Evolutionary conservation across 768 basidiomycete genomes (phyloP).

Genomic region (Fomitopsis serialis): DNA sequence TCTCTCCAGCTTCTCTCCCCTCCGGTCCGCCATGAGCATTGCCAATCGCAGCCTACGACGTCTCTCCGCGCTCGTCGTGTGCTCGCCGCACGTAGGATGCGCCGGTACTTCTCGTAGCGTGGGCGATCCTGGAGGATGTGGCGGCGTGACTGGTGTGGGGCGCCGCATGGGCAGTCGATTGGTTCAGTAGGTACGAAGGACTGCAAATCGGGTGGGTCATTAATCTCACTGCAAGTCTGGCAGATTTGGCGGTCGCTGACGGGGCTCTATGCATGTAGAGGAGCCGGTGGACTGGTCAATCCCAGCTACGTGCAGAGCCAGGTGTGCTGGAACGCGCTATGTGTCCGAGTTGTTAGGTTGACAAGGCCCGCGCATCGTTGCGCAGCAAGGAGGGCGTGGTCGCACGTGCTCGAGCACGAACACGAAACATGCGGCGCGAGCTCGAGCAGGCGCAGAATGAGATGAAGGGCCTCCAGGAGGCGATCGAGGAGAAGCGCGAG

Average conservation of each 20-base stretch:
- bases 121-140: too few species aligned
- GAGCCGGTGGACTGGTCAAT: neutral
- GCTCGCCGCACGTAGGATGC: too few species aligned
- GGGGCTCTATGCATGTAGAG: neutral
- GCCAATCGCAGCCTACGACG: slow-evolving; percentile 12
- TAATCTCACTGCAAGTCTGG: too few species aligned
- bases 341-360: neutral
- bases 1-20: slow-evolving; percentile 1
- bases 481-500: neutral
- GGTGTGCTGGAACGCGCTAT: neutral
- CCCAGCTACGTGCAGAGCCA: neutral
- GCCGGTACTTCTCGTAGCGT: too few species aligned
- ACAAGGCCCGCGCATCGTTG: neutral
- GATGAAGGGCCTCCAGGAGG: neutral
- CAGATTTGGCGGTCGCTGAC: neutral
- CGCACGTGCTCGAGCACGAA: neutral
- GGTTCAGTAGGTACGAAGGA: too few species aligned
- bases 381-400: neutral
- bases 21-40: slow-evolving; percentile 1
- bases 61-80: slow-evolving; percentile 37
- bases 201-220: too few species aligned
- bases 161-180: too few species aligned
- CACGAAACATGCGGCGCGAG: neutral
- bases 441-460: neutral
- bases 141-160: too few species aligned